Base-by-base conservation (phyloP, 306 rosid species). In the Sesbania bispinosa region DNA sequence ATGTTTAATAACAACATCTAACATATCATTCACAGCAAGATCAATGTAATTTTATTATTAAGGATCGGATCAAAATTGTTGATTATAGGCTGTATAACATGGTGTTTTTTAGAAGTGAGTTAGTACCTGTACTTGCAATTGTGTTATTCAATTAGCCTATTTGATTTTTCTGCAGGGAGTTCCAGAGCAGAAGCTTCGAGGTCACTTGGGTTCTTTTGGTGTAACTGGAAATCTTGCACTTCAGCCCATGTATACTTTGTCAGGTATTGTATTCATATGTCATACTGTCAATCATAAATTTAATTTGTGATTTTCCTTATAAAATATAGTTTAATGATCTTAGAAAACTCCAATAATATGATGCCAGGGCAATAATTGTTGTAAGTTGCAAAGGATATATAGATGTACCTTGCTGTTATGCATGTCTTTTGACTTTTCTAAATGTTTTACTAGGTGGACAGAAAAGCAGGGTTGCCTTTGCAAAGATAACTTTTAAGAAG, bases 161-260 rank as follows among this genome's bases (percentile, higher is more conserved):
- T 61, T 65, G 64, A 62, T 62, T 45, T 14, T 79, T 75, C 29
- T 83, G 73, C 84, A 91, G 99, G 99, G 99, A 57, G 97, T 95
- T 80, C 97, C 99, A 32, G 99, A 95, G 45, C 99, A 95, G 82
- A 95, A 95, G 87, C 99, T 95, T 48, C 87, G 99, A 72, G 80
- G 87, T 75, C 99, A 95, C 81, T 81, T 95, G 11, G 97, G 99
- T 77, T 95, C 99, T 64, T 83, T 95, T 41, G 99, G 99, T 86
- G 97, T 95, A 4, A 91, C 97, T 23, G 99, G 99, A 85, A 95
- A 91, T 82, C 99, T 95, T n/a, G 99, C 99, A 7, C 93, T 95
- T 78, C 99, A 95, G 78, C 99, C 99, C 2, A 95, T 95, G 99
- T 95, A 95, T 86, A 91, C 99, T 35, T 86, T 94, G 79, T 95